Evolutionary conservation across 306 rosid genomes (phyloP), one percentile per base, ranked within the genome.

Genomic region (Amphicarpaea edgeworthii): DNA sequence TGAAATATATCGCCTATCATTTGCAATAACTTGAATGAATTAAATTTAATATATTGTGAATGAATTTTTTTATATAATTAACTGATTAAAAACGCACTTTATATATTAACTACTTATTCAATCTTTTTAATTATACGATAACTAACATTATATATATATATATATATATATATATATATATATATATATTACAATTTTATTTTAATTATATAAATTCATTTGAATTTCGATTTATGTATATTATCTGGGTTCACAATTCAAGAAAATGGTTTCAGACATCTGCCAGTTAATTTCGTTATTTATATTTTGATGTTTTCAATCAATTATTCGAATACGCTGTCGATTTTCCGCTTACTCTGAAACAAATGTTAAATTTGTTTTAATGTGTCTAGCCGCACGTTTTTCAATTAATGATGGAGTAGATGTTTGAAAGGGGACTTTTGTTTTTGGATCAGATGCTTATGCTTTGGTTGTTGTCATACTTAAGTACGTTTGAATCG

Each of bases 291-390:
- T 30, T 30, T 30, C 37, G 19, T 24, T 58, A 23, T 58, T 73
- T 40, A 8, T 5, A 59, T 62, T 45, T 69, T 7, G 41, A 45
- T 42, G 40, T 67, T 53, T 16, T 21, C 47, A 73, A 47, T 11
- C n/a, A 40, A 40, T 40, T 40, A 53, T 23, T 64, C 10, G 66
- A 77, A 62, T 7, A 58, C 85, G 82, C 40, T 6, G 12, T 77
- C 89, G 86, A 61, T 85, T 88, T 78, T 68, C 85, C 83, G 73
- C 92, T 64, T 83, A 80, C 77, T 16, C 64, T 57, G 30, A 46
- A 59, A 76, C 77, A 37, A 76, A 42, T 3, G 20, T n/a, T 47
- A 50, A 7, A 14, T 70, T 70, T 2, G 5, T 47, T n/a, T 47
- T 16, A 7, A 14, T 70, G 74, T 2, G 5, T 47, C 23, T 5